Evolutionary conservation across 768 basidiomycete genomes (phyloP).

Genomic region (Lyophyllum shimeji): DNA sequence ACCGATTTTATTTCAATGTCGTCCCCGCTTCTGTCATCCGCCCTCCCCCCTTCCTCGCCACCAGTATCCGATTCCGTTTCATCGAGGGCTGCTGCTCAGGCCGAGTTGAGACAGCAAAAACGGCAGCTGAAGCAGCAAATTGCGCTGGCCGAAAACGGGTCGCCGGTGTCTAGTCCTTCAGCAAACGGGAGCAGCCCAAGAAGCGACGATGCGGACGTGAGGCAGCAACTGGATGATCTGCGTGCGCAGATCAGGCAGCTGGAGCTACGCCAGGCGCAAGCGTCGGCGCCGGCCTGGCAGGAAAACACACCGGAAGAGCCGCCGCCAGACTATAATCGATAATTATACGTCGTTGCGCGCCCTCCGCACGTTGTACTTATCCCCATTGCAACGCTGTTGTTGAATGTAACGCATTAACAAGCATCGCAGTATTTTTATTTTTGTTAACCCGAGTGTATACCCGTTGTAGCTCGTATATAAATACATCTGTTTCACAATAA

Average conservation of each 20-base stretch:
- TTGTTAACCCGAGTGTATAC: too few species aligned
- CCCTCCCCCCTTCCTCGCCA: background rate
- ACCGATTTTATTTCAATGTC: background rate
- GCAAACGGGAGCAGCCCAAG: background rate
- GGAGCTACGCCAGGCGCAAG: background rate
- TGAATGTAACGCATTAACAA: too few species aligned
- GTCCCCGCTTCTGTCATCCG: background rate
- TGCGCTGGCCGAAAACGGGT: background rate
- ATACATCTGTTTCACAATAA: too few species aligned
- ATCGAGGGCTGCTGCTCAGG: background rate
- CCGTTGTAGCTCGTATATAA: too few species aligned
- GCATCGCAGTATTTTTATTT: too few species aligned
- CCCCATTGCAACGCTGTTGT: too few species aligned
- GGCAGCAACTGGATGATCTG: slow-evolving; percentile 6
- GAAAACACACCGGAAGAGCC: background rate
- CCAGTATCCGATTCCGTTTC: background rate
- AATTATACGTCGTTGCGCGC: background rate
- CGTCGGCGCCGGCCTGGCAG: background rate
- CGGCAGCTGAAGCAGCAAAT: background rate
- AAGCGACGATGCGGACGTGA: background rate
- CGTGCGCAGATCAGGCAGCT: slow-evolving; percentile 4
- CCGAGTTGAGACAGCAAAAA: background rate
- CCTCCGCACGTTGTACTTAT: too few species aligned
- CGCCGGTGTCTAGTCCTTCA: background rate
- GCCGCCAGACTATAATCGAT: background rate